Conservation (phyloP, 2,329 filamentous ascomycete species). For the Daldinia sp. region DNA sequence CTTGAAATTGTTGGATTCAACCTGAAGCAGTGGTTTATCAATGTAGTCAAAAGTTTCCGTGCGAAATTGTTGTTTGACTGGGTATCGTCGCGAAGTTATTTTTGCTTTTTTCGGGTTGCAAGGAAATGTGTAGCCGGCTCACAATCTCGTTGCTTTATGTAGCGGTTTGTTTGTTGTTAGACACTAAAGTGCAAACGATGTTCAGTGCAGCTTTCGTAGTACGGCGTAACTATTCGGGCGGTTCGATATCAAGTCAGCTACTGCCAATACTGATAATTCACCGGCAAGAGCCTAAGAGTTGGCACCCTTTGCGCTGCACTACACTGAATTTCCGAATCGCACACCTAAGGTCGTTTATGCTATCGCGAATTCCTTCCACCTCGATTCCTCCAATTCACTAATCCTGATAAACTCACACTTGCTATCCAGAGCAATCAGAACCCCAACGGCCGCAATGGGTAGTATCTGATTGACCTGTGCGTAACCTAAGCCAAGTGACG, state of each 20-base stretch:
- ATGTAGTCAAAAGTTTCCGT: neutral
- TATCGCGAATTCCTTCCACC: conserved; percentile 17
- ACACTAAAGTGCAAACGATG: conserved; percentile 1
- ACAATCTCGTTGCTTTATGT: conserved; percentile 15
- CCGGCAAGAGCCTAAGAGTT: neutral
- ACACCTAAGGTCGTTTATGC: conserved; percentile 11
- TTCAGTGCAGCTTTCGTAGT: conserved; percentile 4
- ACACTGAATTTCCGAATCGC: neutral
- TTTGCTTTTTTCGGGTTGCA: neutral
- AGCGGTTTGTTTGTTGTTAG: conserved; percentile 9
- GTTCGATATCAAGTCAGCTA: neutral
- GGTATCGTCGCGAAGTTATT: neutral
- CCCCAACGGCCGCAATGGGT: neutral
- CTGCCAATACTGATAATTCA: neutral
- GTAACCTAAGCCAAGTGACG: neutral
- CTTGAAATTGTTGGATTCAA: conserved; percentile 8
- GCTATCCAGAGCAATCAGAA: conserved; percentile 20
- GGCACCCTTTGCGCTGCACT: neutral
- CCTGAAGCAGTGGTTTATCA: neutral
- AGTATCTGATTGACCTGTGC: conserved; percentile 5
- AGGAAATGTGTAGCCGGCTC: conserved; percentile 9
- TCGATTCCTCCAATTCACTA: conserved; percentile 7
- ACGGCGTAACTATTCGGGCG: neutral
- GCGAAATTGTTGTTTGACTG: neutral
- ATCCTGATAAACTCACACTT: conserved; percentile 6